Conservation (phyloP, 1,284 basidiomycete genomes). For the Irpex sp. region DNA sequence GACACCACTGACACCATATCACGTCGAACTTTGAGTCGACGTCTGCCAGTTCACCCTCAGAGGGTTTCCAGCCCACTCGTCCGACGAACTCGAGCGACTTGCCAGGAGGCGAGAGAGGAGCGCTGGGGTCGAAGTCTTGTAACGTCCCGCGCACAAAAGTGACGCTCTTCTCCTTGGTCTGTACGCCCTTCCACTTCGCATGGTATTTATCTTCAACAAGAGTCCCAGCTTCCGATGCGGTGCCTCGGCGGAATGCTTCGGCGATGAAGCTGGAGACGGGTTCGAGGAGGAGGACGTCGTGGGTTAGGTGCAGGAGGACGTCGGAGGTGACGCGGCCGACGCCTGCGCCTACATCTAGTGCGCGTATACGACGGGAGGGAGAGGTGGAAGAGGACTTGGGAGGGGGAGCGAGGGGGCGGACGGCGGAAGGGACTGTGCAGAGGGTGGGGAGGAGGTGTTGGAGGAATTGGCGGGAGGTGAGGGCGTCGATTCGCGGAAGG, state of each 20-base stretch:
- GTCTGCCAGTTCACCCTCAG: conserved; percentile 13
- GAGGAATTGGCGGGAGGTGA: conserved; percentile 83
- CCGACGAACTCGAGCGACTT: conserved; percentile 38
- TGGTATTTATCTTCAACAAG: conserved; percentile 9
- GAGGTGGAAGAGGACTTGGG: not conserved
- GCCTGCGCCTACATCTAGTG: conserved; percentile 87
- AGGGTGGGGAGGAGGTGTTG: conserved; percentile 76
- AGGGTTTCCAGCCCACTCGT: conserved; percentile 51
- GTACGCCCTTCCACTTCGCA: conserved; percentile 63
- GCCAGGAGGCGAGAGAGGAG: conserved; percentile 34
- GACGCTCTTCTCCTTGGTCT: conserved; percentile 65
- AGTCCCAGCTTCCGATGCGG: conserved; percentile 26
- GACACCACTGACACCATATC: conserved; percentile 94
- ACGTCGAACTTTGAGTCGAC: conserved; percentile 61
- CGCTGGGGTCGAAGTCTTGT: conserved; percentile 68
- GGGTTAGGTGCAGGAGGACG: conserved; percentile 79
- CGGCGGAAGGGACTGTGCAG: conserved; percentile 66
- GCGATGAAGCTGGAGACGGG: conserved; percentile 75
- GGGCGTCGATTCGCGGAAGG: conserved; percentile 81
- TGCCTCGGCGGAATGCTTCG: conserved; percentile 56
- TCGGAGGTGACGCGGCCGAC: conserved; percentile 87
- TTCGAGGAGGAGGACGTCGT: conserved; percentile 84
- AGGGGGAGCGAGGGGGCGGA: conserved; percentile 29
- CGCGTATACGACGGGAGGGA: conserved; percentile 47
- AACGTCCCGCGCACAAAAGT: conserved; percentile 74